A percentile compares a stretch with the other conserved stretches of the same genome.
Evolutionary conservation across 306 rosid genomes (phyloP).

Genomic region (Medicago lupulina): DNA sequence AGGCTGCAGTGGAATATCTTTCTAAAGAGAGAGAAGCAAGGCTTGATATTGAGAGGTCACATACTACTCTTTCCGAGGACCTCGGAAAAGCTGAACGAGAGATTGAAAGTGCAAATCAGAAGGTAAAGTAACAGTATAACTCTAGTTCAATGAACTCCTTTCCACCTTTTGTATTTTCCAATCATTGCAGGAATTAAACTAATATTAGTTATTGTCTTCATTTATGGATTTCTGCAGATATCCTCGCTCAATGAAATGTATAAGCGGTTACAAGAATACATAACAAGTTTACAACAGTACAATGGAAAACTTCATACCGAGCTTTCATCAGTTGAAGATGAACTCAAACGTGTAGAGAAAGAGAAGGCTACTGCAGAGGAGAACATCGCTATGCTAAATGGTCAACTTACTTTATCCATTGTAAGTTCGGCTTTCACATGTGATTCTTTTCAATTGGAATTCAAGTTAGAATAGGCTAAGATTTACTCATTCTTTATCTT

Average conservation of each 20-base stretch:
- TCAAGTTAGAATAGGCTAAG: background rate
- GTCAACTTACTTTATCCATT: constrained; percentile 75
- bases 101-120: constrained; percentile 89
- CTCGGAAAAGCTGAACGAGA: constrained; percentile 87
- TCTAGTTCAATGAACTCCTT: constrained; percentile 24
- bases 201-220: constrained; percentile 7
- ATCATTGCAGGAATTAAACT: background rate
- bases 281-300: constrained; percentile 94
- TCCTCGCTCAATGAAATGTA: constrained; percentile 95
- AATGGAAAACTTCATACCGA: constrained; percentile 93
- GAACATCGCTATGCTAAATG: constrained; percentile 74
- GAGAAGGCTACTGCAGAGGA: constrained; percentile 77
- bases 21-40: constrained; percentile 75
- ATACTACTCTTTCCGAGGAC: constrained; percentile 72
- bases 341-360: constrained; percentile 86
- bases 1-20: constrained; percentile 88
- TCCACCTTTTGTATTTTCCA: background rate
- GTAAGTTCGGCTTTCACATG: constrained; percentile 59
- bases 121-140: constrained; percentile 58
- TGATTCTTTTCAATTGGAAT: constrained; percentile 29
- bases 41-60: constrained; percentile 82
- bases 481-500: background rate
- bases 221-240: constrained; percentile 63
- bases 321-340: constrained; percentile 88
- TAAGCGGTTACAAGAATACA: constrained; percentile 92